These are phyloP conservation scores for Dothistroma septosporum DNA, from an alignment of 2,329 filamentous ascomycete genomes.

Conservation along the genomic window DNA sequence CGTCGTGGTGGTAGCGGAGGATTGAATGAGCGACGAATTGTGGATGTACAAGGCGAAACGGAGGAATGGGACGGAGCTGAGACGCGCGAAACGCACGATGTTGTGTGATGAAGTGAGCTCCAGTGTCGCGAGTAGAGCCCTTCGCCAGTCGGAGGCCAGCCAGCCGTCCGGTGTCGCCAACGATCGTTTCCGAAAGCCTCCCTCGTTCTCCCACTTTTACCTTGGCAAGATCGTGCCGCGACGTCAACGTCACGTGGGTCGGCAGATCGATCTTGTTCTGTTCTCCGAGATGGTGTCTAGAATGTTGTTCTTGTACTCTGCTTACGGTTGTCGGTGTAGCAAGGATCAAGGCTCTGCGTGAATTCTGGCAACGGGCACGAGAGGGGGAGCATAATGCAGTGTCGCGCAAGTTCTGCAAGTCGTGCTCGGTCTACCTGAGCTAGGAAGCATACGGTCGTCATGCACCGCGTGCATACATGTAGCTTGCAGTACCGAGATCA, in stretches of 20 bases:
- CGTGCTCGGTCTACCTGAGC: background rate
- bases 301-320: background rate
- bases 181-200: slow-evolving; percentile 7
- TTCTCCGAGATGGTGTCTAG: background rate
- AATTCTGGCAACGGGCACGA: slow-evolving; percentile 1
- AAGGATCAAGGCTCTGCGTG: background rate
- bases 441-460: background rate
- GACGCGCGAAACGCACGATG: background rate
- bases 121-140: background rate
- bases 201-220: background rate
- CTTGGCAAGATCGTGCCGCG: background rate
- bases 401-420: slow-evolving; percentile 3
- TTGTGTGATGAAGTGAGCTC: background rate
- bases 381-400: slow-evolving; percentile 5
- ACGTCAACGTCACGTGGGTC: slow-evolving; percentile 7
- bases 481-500: slow-evolving; percentile 1
- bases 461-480: background rate
- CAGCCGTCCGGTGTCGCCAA: background rate
- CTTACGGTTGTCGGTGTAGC: background rate
- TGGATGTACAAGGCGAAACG: background rate
- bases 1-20: background rate
- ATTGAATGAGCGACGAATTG: background rate
- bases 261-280: background rate
- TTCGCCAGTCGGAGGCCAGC: background rate
- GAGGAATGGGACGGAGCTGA: background rate